These are phyloP conservation scores for Zea luxurians DNA, from an alignment of 176 grass and related monocot species.

Conservation along the genomic window DNA sequence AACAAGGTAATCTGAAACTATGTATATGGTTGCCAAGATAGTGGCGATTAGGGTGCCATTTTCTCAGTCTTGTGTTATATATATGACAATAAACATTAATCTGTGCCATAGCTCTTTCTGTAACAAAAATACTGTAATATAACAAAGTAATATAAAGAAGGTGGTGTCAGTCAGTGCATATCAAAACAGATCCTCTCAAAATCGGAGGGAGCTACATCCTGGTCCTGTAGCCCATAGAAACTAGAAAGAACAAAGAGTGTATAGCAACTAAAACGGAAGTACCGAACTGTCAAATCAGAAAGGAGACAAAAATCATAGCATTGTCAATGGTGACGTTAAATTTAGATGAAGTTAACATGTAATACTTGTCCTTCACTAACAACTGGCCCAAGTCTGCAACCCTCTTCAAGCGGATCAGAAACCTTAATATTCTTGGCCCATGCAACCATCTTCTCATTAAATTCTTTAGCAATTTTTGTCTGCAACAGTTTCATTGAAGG, in stretches of 20 bases:
- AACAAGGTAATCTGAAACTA: background rate
- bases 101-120: background rate
- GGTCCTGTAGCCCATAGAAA: background rate
- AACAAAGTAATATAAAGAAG: slow-evolving; percentile 16
- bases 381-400: slow-evolving; percentile 93
- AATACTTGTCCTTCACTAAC: slow-evolving; percentile 88
- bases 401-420: slow-evolving; percentile 88
- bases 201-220: background rate
- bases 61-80: slow-evolving; percentile 10
- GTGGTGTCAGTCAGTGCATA: background rate
- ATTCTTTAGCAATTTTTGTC: slow-evolving; percentile 88
- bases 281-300: slow-evolving; percentile 3
- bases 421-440: slow-evolving; percentile 95
- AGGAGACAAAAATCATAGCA: slow-evolving; percentile 9
- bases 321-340: background rate
- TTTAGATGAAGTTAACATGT: background rate
- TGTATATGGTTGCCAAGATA: background rate
- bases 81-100: slow-evolving; percentile 2
- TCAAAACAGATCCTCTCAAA: background rate
- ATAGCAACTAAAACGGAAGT: background rate
- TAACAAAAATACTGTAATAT: background rate
- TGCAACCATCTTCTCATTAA: slow-evolving; percentile 78
- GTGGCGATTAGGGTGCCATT: background rate
- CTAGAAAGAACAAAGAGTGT: slow-evolving; percentile 18
- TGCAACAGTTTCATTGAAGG: slow-evolving; percentile 40